These are phyloP conservation scores for Myriosclerotinia curreyana DNA, from an alignment of 2,329 filamentous ascomycete genomes.

Conservation along the genomic window DNA sequence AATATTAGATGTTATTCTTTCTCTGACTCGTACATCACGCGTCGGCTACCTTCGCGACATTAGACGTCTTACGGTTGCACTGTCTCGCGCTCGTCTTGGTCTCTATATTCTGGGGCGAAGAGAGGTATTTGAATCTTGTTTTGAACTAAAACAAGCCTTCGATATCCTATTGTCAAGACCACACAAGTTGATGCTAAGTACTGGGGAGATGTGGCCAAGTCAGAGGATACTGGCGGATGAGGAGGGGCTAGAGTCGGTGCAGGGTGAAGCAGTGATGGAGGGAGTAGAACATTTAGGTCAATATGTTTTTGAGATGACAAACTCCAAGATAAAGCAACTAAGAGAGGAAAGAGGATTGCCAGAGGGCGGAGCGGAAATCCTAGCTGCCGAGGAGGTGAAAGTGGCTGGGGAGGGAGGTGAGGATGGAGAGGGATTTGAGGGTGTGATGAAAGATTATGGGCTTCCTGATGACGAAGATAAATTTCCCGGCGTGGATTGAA, in stretches of 20 bases:
- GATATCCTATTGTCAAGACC: slow-evolving; percentile 71
- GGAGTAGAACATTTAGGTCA: slow-evolving; percentile 90
- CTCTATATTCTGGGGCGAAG: slow-evolving; percentile 89
- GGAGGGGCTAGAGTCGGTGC: slow-evolving; percentile 46
- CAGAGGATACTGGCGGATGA: slow-evolving; percentile 48
- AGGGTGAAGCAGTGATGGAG: slow-evolving; percentile 72
- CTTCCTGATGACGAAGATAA: neutral
- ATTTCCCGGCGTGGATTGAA: slow-evolving; percentile 8
- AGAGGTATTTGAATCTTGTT: slow-evolving; percentile 82
- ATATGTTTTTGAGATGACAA: slow-evolving; percentile 96
- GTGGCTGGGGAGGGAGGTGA: slow-evolving; percentile 2
- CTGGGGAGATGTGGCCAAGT: slow-evolving; percentile 82
- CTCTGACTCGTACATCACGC: slow-evolving; percentile 80
- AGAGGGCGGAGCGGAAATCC: slow-evolving; percentile 1
- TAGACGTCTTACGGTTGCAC: slow-evolving; percentile 86
- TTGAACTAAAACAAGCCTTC: slow-evolving; percentile 85
- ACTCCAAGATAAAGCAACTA: slow-evolving; percentile 42
- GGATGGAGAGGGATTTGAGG: slow-evolving; percentile 5
- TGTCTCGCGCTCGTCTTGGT: slow-evolving; percentile 87
- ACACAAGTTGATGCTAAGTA: slow-evolving; percentile 76
- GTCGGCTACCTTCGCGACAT: slow-evolving; percentile 93
- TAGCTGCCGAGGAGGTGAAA: slow-evolving; percentile 6
- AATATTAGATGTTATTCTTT: slow-evolving; percentile 78
- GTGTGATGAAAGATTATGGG: neutral
- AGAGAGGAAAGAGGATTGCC: slow-evolving; percentile 35